Evolutionary conservation across 2,329 filamentous ascomycete species (phyloP).

Genomic region (Paecilomyces sp.): DNA sequence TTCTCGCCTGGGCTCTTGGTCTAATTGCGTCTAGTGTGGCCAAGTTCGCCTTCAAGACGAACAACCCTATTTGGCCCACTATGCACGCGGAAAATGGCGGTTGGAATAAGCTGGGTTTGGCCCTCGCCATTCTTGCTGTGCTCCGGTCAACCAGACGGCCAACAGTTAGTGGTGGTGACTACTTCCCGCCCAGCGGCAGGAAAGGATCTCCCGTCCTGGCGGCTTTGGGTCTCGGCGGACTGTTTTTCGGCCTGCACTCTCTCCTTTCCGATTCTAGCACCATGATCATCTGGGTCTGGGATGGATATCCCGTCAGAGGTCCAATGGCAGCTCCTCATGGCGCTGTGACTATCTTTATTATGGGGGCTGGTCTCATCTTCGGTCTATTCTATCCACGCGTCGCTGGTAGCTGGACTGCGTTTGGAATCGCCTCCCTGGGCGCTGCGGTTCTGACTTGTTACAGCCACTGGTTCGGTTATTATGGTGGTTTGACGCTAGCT

Average conservation of each 20-base stretch:
- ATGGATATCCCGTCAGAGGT: conserved; percentile 84
- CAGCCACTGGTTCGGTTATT: conserved; percentile 82
- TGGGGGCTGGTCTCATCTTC: conserved; percentile 71
- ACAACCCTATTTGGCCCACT: conserved; percentile 95
- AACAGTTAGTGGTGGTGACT: conserved; percentile 44
- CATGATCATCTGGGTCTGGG: conserved; percentile 98
- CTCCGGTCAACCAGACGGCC: conserved; percentile 66
- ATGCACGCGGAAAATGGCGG: conserved; percentile 87
- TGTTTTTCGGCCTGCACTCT: conserved; percentile 87
- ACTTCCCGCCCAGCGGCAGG: conserved; percentile 45
- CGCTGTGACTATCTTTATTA: conserved; percentile 74
- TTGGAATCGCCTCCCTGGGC: conserved; percentile 68
- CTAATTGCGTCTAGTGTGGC: conserved; percentile 77
- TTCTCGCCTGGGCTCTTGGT: conserved; percentile 73
- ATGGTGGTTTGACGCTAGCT: conserved; percentile 68
- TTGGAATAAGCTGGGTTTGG: conserved; percentile 78
- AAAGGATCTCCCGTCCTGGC: conserved; percentile 65
- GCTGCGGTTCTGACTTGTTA: conserved; percentile 70
- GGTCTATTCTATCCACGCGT: conserved; percentile 68
- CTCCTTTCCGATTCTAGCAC: conserved; percentile 94
- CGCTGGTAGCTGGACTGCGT: conserved; percentile 71
- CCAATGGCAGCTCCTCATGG: conserved; percentile 87
- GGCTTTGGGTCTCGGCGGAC: conserved; percentile 69
- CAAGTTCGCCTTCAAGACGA: conserved; percentile 90
- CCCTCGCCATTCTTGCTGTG: conserved; percentile 67